Evolutionary conservation across 1,284 basidiomycete species (phyloP), one percentile per base, ranked within the genome.

Genomic region (Apiotrichum veenhuisii): DNA sequence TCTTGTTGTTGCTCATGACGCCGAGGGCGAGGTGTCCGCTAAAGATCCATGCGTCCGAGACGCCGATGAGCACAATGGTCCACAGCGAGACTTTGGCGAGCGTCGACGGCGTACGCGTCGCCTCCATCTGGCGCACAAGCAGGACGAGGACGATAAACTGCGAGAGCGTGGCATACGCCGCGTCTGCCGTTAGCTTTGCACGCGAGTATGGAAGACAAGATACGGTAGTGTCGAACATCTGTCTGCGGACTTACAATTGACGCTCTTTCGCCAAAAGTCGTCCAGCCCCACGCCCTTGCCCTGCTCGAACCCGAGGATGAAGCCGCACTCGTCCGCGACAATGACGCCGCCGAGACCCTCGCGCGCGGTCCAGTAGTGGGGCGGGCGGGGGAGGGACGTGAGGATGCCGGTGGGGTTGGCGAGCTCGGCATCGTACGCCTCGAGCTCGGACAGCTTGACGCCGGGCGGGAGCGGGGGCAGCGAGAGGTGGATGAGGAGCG

Each of bases 1-100:
- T 83, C 47, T 85, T 80, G 46, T 89, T 89, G 59, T 91, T 87
- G 1, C 87, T 84, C 36, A 91, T 78, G 50, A 92, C 86, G 3
- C 87, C 88, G 57, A 93, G 86, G 0, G 89, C 91, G 49, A 91
- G 84, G 67, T 93, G 89, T 3, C 87, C 86, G 25, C 87, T 86
- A 69, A 92, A 92, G 1, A 88, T 85, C 48, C 91, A 84, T 0
- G 87, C 83, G 69, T 94, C 91, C 15, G 88, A 82, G 2, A 86
- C 82, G 11, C 86, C 82, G 72, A 91, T 88, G 15, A 85, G 78
- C 26, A 90, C 79, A 68, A 93, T 89, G 0, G 86, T 83, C 85
- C 88, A 91, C 3, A 87, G 79, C 4, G 89, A 91, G 20, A 91
- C 82, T 40, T 88, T 84, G 15, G 87, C 84, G 23, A 92, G 80